Conservation (phyloP, 805 yeast species). For the Myxozyma melibiosi region DNA sequence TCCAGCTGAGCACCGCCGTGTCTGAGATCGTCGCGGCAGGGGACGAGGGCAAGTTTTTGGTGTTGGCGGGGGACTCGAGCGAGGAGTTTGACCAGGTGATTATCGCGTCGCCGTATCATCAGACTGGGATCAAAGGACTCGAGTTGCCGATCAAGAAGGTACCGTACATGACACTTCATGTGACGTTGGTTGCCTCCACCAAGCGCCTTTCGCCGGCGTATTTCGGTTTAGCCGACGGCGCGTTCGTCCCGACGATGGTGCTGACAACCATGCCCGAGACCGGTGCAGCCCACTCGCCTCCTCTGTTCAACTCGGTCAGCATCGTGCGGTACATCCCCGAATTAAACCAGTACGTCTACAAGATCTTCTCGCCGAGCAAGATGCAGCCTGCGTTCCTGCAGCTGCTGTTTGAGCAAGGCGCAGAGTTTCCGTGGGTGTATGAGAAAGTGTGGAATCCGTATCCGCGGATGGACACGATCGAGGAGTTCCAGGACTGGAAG, state of each 20-base stretch:
- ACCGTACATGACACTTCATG: constrained; percentile 48
- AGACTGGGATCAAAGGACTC: constrained; percentile 37
- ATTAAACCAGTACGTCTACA: constrained; percentile 45
- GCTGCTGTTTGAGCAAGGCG: constrained; percentile 37
- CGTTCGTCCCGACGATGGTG: constrained; percentile 27
- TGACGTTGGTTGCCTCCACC: constrained; percentile 43
- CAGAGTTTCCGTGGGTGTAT: constrained; percentile 38
- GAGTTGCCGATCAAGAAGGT: constrained; percentile 32
- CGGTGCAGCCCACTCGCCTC: constrained; percentile 29
- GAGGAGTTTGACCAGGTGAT: constrained; percentile 49
- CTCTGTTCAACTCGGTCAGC: constrained; percentile 44
- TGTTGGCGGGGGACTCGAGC: constrained; percentile 1
- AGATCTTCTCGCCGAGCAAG: constrained; percentile 45
- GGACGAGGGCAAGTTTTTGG: constrained; percentile 29
- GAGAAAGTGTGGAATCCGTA: constrained; percentile 50
- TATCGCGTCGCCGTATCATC: constrained; percentile 49
- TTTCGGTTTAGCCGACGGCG: constrained; percentile 31
- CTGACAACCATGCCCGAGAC: constrained; percentile 32
- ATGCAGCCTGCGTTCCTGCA: constrained; percentile 34
- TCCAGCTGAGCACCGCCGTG: constrained; percentile 42
- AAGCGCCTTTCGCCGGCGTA: constrained; percentile 33
- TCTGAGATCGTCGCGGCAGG: constrained; percentile 24
- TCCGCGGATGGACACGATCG: constrained; percentile 46
- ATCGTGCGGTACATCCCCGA: constrained; percentile 39
- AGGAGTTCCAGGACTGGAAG: constrained; percentile 40